Conservation (phyloP, 768 basidiomycete species). For the Podaxis mareebaensis region DNA sequence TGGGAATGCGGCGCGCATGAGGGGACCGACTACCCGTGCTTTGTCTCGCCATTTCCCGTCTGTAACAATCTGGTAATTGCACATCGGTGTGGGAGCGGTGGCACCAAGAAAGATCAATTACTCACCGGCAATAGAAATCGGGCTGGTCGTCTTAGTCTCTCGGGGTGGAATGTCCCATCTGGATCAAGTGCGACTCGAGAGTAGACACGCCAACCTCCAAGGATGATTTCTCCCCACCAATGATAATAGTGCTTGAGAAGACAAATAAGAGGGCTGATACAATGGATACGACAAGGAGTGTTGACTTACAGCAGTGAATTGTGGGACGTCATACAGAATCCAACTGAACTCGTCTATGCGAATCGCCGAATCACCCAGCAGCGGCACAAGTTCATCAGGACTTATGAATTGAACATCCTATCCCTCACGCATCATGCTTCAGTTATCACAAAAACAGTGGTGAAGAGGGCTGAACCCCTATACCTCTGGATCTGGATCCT, state of each 20-base stretch:
- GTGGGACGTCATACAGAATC: constrained; percentile 30
- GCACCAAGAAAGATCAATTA: neutral
- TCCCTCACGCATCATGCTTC: neutral
- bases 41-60: constrained; percentile 55
- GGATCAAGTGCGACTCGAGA: constrained; percentile 26
- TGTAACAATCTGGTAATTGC: constrained; percentile 22
- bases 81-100: constrained; percentile 6
- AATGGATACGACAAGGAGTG: neutral
- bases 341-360: constrained; percentile 27
- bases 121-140: constrained; percentile 33
- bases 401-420: constrained; percentile 30
- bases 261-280: neutral
- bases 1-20: constrained; percentile 69
- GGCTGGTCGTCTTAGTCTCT: constrained; percentile 24
- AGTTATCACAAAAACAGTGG: neutral
- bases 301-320: constrained; percentile 25
- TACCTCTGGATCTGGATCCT: constrained; percentile 34
- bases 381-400: constrained; percentile 19
- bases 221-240: constrained; percentile 48
- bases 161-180: constrained; percentile 14
- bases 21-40: constrained; percentile 59
- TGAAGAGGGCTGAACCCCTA: constrained; percentile 4
- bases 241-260: constrained; percentile 42
- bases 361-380: constrained; percentile 24
- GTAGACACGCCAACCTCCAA: constrained; percentile 43